Conservation (phyloP, 2,329 filamentous ascomycete genomes). For the Colletotrichum musae region DNA sequence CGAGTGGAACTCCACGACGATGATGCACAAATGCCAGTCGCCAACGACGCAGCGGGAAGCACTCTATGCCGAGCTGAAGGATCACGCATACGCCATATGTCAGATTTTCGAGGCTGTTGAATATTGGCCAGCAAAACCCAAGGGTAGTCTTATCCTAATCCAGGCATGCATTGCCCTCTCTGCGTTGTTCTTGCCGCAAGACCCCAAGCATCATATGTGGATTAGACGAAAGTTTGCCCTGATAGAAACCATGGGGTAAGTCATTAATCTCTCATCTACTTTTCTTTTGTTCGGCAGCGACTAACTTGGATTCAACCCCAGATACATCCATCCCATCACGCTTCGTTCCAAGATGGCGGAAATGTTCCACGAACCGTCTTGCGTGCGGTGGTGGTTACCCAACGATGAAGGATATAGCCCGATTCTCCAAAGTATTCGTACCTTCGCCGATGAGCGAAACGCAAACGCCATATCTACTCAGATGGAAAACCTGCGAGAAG, state of each 20-base stretch:
- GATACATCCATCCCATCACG: conserved; percentile 85
- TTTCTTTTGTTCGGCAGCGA: background rate
- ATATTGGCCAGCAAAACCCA: conserved; percentile 77
- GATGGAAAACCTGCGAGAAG: conserved; percentile 78
- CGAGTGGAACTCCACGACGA: conserved; percentile 83
- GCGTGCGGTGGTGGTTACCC: conserved; percentile 91
- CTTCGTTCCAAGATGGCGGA: conserved; percentile 83
- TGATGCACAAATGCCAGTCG: conserved; percentile 86
- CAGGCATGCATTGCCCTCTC: conserved; percentile 85
- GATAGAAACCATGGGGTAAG: conserved; percentile 85
- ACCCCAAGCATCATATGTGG: conserved; percentile 83
- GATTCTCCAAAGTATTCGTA: conserved; percentile 82
- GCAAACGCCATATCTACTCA: conserved; percentile 70
- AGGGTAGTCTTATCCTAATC: conserved; percentile 78
- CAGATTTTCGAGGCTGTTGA: conserved; percentile 86
- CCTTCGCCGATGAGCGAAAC: conserved; percentile 85
- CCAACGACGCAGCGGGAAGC: conserved; percentile 68
- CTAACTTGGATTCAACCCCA: conserved; percentile 53
- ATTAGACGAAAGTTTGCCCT: conserved; percentile 82
- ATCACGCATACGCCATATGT: conserved; percentile 78
- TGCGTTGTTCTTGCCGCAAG: conserved; percentile 83
- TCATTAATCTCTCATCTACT: conserved; percentile 40
- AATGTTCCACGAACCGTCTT: conserved; percentile 79
- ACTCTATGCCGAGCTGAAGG: conserved; percentile 67
- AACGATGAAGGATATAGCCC: conserved; percentile 82